A percentile compares a stretch with the other conserved stretches of the same genome.
Evolutionary conservation across 768 basidiomycete species (phyloP).

Genomic region (Bullera alba): DNA sequence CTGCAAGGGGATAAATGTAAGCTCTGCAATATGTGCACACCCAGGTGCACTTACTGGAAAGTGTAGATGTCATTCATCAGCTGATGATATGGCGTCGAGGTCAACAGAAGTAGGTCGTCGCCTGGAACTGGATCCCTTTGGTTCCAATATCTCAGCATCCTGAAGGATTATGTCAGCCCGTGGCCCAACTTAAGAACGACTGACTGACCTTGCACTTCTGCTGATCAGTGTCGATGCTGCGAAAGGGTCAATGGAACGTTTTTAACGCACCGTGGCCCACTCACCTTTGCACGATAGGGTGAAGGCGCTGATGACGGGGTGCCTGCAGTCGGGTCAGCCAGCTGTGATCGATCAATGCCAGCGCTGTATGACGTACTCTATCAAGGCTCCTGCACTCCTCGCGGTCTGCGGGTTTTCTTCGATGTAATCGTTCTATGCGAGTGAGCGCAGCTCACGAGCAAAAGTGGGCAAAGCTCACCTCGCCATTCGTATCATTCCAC

Average conservation of each 20-base stretch:
- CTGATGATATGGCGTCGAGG: slow-evolving; percentile 5
- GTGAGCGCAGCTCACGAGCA: neutral
- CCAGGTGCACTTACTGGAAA: slow-evolving; percentile 19
- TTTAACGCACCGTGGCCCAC: neutral
- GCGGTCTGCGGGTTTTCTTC: slow-evolving; percentile 21
- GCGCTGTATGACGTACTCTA: slow-evolving; percentile 8
- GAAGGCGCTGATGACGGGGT: slow-evolving; percentile 28
- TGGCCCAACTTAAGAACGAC: too few species aligned
- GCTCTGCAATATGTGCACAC: too few species aligned
- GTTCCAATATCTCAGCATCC: slow-evolving; percentile 23
- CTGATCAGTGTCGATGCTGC: slow-evolving; percentile 5
- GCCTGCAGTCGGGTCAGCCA: slow-evolving; percentile 13
- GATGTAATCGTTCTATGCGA: slow-evolving; percentile 6
- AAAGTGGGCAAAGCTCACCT: neutral
- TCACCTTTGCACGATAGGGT: slow-evolving; percentile 24
- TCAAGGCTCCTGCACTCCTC: slow-evolving; percentile 11
- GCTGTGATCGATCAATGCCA: neutral
- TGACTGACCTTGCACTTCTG: neutral
- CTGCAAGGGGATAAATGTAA: too few species aligned
- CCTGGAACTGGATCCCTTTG: slow-evolving; percentile 20
- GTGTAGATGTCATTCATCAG: slow-evolving; percentile 16
- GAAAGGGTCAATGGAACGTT: slow-evolving; percentile 9
- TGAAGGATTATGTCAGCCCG: neutral
- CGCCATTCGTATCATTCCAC: slow-evolving; percentile 7
- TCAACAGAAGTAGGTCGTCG: slow-evolving; percentile 12